Evolutionary conservation across 1,284 basidiomycete species (phyloP).

Genomic region (Acaromyces ingoldii): DNA sequence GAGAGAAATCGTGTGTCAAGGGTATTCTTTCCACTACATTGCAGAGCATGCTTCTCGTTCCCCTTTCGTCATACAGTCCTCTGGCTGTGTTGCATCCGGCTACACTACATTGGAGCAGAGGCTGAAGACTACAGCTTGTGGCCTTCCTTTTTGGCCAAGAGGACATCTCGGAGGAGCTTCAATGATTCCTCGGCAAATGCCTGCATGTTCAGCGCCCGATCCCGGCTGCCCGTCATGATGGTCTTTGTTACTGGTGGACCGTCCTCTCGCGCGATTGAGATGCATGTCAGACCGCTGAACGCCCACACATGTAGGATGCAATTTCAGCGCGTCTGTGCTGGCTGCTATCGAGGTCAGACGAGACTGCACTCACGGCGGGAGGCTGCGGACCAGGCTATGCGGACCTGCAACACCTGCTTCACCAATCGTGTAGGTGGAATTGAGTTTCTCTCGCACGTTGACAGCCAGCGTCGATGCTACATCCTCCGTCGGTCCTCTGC

Average conservation of each 20-base stretch:
- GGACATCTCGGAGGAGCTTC: not conserved
- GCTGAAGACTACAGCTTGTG: too few relatives aligned
- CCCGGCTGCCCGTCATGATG: constrained; percentile 1
- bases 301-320: too few relatives aligned
- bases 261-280: not conserved
- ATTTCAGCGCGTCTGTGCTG: too few relatives aligned
- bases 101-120: too few relatives aligned
- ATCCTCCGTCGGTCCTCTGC: constrained; percentile 7
- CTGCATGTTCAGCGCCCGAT: constrained; percentile 2
- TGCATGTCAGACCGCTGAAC: constrained; percentile 3
- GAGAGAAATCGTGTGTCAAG: too few relatives aligned
- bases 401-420: constrained; percentile 8
- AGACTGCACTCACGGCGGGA: constrained; percentile 5
- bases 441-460: not conserved
- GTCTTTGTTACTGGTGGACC: constrained; percentile 6
- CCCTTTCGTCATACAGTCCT: too few relatives aligned
- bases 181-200: constrained; percentile 2
- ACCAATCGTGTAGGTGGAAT: not conserved
- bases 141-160: not conserved
- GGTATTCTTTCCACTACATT: too few relatives aligned
- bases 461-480: constrained; percentile 3
- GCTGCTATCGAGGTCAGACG: not conserved
- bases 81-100: too few relatives aligned
- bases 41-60: too few relatives aligned
- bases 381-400: not conserved